Evolutionary conservation across 306 rosid species (phyloP).

Genomic region (Rubus idaeus): DNA sequence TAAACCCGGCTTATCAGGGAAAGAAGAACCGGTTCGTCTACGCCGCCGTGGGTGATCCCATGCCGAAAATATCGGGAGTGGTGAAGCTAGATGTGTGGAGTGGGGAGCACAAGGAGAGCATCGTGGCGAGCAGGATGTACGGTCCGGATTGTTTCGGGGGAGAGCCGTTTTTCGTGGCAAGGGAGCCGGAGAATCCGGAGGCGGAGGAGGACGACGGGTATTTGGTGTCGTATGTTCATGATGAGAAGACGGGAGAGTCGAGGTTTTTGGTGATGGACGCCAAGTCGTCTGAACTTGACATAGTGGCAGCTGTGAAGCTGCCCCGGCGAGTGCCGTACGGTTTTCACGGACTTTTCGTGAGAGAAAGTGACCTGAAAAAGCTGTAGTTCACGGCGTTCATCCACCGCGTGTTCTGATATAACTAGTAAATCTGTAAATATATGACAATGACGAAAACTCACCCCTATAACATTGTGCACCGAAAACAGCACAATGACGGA

Average conservation of each 20-base stretch:
- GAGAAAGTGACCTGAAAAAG: constrained; percentile 49
- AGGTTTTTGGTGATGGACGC: constrained; percentile 85
- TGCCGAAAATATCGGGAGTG: constrained; percentile 88
- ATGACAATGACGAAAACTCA: no score
- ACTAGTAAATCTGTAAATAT: no score
- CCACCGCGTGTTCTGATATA: no score
- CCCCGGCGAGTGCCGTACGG: constrained; percentile 89
- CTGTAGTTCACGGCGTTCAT: constrained; percentile 8
- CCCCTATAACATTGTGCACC: no score
- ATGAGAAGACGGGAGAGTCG: constrained; percentile 66
- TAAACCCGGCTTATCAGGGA: constrained; percentile 45
- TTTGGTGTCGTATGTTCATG: constrained; percentile 62
- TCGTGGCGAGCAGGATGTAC: constrained; percentile 59
- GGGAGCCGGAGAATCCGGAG: constrained; percentile 21
- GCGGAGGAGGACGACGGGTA: constrained; percentile 71
- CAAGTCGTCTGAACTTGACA: constrained; percentile 61
- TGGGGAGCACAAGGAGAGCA: constrained; percentile 44
- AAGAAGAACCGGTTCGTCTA: constrained; percentile 56
- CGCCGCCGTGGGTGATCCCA: constrained; percentile 82
- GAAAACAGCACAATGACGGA: no score
- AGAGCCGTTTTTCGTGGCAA: constrained; percentile 82
- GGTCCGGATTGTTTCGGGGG: constrained; percentile 78
- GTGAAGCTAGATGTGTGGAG: constrained; percentile 71
- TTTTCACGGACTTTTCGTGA: constrained; percentile 81
- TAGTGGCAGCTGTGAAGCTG: constrained; percentile 71